phyloP scores from a whole-genome alignment of 257 asterid species.

The Solanum corneliomulleri region DNA sequence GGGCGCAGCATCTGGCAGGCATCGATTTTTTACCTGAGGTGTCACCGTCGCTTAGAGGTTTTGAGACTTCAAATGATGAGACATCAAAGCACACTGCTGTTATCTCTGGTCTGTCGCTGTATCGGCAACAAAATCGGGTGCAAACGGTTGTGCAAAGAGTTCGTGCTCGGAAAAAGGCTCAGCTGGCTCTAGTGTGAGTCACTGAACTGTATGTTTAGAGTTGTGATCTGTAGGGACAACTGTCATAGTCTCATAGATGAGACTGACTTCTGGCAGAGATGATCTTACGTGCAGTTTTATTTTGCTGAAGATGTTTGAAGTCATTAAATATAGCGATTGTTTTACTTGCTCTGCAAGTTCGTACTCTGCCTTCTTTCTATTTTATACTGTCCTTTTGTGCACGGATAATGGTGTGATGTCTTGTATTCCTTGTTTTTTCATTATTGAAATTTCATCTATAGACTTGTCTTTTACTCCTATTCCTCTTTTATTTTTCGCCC shows the following conservation, averaged over 20 bases:
- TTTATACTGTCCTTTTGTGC: background rate
- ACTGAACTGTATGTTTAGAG: constrained; percentile 37
- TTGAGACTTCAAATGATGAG: constrained; percentile 40
- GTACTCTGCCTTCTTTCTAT: background rate
- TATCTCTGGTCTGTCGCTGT: constrained; percentile 56
- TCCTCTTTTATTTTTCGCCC: background rate
- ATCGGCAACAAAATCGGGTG: constrained; percentile 88
- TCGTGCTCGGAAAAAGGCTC: constrained; percentile 80
- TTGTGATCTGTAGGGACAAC: constrained; percentile 14
- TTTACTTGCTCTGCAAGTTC: background rate
- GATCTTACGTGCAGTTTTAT: background rate
- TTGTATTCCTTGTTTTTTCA: background rate
- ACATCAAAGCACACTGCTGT: constrained; percentile 38
- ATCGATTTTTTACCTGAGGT: constrained; percentile 92
- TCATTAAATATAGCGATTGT: background rate
- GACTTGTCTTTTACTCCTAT: background rate
- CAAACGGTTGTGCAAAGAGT: constrained; percentile 86
- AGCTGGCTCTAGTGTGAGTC: constrained; percentile 93
- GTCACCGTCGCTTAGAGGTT: constrained; percentile 51
- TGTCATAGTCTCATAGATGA: constrained; percentile 1
- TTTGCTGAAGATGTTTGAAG: background rate
- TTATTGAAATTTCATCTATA: background rate
- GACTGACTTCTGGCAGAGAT: background rate
- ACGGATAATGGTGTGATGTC: background rate
- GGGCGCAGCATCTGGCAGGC: constrained; percentile 99